Percentiles rank a stretch among this genome's conserved stretches.
Evolutionary conservation across 805 yeast genomes (phyloP).

Genomic region (Hanseniaspora lindneri): DNA sequence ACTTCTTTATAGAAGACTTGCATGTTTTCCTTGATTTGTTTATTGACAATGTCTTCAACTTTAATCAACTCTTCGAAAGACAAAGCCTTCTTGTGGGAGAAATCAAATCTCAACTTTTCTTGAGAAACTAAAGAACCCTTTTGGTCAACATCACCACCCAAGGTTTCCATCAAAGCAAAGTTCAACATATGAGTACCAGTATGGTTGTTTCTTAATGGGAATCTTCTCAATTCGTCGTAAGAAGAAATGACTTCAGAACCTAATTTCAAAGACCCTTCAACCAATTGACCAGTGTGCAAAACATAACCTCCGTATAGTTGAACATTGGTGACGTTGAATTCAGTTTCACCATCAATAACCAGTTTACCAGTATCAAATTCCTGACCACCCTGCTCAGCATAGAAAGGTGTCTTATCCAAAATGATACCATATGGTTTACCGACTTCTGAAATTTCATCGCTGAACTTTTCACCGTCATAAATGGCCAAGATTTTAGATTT

Average conservation of each 20-base stretch:
- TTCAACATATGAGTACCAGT: slow-evolving; percentile 95
- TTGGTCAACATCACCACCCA: slow-evolving; percentile 86
- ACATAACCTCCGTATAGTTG: slow-evolving; percentile 91
- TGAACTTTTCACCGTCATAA: slow-evolving; percentile 19
- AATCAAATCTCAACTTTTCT: slow-evolving; percentile 91
- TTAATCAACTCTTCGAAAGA: slow-evolving; percentile 55
- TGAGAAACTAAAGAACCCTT: slow-evolving; percentile 94
- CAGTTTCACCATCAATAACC: slow-evolving; percentile 75
- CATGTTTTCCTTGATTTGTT: slow-evolving; percentile 56
- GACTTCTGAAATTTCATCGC: slow-evolving; percentile 33
- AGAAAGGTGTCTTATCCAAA: slow-evolving; percentile 83
- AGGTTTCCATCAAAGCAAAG: slow-evolving; percentile 70
- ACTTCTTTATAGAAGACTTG: slow-evolving; percentile 78
- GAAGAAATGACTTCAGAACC: slow-evolving; percentile 70
- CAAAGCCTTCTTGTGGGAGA: slow-evolving; percentile 82
- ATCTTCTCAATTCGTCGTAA: slow-evolving; percentile 84
- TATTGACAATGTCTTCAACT: slow-evolving; percentile 65
- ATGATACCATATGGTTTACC: slow-evolving; percentile 63
- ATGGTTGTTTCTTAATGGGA: slow-evolving; percentile 94
- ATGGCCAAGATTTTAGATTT: slow-evolving; percentile 34
- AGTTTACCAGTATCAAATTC: slow-evolving; percentile 90
- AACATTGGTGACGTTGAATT: slow-evolving; percentile 82
- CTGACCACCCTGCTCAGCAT: slow-evolving; percentile 99
- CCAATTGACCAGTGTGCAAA: slow-evolving; percentile 78
- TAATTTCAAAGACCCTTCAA: slow-evolving; percentile 61